phyloP scores from a whole-genome alignment of 1,139 yeast genomes.

The Zygosaccharomyces sapae region DNA sequence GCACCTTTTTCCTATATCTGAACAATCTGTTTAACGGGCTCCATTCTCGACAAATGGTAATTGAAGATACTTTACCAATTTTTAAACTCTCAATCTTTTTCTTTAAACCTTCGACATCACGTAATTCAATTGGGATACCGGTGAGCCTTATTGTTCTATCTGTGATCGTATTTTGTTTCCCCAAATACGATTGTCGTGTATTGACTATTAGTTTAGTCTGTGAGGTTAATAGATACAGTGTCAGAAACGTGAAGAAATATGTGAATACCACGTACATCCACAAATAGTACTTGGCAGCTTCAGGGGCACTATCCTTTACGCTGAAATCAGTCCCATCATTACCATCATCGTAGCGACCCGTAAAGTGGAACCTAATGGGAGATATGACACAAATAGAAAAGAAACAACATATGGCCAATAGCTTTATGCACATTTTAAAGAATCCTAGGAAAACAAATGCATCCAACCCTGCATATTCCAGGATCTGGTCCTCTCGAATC shows the following conservation, averaged over 20 bases:
- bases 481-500: constrained; percentile 68
- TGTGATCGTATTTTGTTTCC: constrained; percentile 83
- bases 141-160: constrained; percentile 86
- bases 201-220: constrained; percentile 70
- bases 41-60: constrained; percentile 87
- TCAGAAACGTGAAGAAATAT: constrained; percentile 70
- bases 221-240: constrained; percentile 56
- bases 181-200: constrained; percentile 77
- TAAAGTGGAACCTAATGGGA: constrained; percentile 63
- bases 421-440: constrained; percentile 66
- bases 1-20: constrained; percentile 50
- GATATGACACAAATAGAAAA: constrained; percentile 59
- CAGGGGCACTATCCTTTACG: constrained; percentile 21
- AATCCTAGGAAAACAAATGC: constrained; percentile 80
- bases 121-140: constrained; percentile 81
- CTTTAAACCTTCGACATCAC: constrained; percentile 66
- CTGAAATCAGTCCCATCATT: constrained; percentile 24
- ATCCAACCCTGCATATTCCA: constrained; percentile 89
- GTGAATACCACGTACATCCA: constrained; percentile 89
- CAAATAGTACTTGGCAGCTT: constrained; percentile 36
- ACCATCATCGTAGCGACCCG: constrained; percentile 56
- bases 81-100: constrained; percentile 72
- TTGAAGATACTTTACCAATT: constrained; percentile 72
- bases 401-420: constrained; percentile 49
- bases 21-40: constrained; percentile 61